phyloP scores from a whole-genome alignment of 805 yeast genomes.

The Saccharomycopsis fermentans region DNA sequence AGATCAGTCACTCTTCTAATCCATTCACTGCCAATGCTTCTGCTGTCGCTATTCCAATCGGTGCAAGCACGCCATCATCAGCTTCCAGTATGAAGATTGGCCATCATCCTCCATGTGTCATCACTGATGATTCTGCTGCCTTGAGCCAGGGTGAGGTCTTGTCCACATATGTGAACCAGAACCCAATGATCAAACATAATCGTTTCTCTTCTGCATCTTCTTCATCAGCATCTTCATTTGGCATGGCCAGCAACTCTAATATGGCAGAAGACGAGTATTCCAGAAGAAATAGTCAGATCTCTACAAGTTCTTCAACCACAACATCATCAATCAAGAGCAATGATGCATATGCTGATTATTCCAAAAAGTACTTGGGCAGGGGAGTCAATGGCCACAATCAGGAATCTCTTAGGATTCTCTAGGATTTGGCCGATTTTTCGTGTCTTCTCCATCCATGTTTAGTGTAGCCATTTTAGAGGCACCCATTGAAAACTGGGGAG shows the following conservation, averaged over 20 bases:
- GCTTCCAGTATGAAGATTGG: background rate
- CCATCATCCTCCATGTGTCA: background rate
- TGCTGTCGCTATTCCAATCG: background rate
- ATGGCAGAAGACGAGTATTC: background rate
- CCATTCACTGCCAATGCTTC: too few relatives aligned
- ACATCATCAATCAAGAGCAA: background rate
- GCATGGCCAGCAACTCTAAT: background rate
- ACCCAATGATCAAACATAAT: slow-evolving; percentile 5
- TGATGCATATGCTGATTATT: background rate
- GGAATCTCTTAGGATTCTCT: background rate
- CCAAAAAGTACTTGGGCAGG: background rate
- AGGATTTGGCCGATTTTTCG: too few relatives aligned
- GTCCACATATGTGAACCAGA: slow-evolving; percentile 6
- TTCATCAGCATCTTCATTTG: background rate
- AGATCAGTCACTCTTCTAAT: background rate
- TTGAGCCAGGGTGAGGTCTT: background rate
- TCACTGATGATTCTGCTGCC: background rate
- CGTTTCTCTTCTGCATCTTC: background rate
- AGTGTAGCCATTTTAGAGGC: too few relatives aligned
- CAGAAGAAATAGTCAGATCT: background rate
- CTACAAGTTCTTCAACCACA: background rate
- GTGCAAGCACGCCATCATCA: background rate
- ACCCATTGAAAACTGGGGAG: too few relatives aligned
- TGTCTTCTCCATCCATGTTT: too few relatives aligned
- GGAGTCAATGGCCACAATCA: background rate